phyloP scores from a whole-genome alignment of 2,329 filamentous ascomycete species.

The Cladophialophora chaetospira region DNA sequence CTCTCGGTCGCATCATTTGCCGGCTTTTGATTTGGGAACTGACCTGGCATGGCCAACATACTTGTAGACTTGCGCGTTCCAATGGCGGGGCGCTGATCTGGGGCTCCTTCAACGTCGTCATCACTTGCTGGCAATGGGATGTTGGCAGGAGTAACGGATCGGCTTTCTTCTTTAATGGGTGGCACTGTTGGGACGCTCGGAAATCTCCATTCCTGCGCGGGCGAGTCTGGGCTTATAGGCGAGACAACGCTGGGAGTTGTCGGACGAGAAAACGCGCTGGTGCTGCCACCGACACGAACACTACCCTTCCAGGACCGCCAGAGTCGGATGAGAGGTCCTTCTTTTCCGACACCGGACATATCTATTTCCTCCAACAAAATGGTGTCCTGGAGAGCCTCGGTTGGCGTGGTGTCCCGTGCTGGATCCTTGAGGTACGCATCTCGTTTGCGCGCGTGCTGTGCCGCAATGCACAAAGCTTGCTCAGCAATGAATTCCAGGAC shows the following conservation, averaged over 20 bases:
- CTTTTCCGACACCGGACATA: conserved; percentile 89
- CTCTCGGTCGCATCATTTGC: conserved; percentile 6
- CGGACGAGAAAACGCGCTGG: conserved; percentile 55
- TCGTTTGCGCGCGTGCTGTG: conserved; percentile 77
- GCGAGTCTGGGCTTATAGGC: conserved; percentile 29
- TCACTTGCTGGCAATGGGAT: conserved; percentile 70
- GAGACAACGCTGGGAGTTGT: conserved; percentile 39
- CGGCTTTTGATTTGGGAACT: conserved; percentile 15
- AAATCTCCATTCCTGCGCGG: conserved; percentile 43
- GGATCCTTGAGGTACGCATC: conserved; percentile 51
- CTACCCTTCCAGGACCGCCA: conserved; percentile 97
- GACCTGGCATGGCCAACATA: conserved; percentile 31
- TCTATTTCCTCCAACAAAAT: conserved; percentile 87
- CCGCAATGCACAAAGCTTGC: conserved; percentile 82
- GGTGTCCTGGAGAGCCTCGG: conserved; percentile 52
- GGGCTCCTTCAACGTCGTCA: conserved; percentile 64
- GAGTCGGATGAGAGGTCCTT: conserved; percentile 80
- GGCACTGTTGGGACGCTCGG: conserved; percentile 37
- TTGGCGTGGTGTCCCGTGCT: conserved; percentile 56
- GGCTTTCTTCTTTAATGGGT: conserved; percentile 33
- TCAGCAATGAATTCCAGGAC: conserved; percentile 94
- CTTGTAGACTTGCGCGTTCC: conserved; percentile 24
- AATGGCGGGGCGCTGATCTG: conserved; percentile 8
- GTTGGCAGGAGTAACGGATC: conserved; percentile 48
- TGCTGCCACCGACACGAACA: conserved; percentile 56